Conservation (phyloP, 306 rosid species). For the Cucurbita ficifolia region DNA sequence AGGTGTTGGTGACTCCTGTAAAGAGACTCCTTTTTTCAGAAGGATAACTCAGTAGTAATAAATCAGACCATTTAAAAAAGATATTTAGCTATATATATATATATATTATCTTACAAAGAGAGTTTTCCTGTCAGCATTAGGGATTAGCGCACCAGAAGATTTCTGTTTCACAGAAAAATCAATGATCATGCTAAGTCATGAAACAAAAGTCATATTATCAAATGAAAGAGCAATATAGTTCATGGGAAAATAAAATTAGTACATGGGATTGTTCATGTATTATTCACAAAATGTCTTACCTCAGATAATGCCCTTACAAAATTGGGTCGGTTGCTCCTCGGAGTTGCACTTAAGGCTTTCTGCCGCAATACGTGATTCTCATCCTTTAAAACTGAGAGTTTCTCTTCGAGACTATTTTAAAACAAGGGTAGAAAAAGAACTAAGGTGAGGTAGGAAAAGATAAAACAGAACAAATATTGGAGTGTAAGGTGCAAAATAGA, state of each 20-base stretch:
- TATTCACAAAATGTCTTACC: constrained; percentile 26
- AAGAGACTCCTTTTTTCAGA: background rate
- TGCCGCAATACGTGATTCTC: constrained; percentile 83
- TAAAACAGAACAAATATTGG: background rate
- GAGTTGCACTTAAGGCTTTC: constrained; percentile 52
- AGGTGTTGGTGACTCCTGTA: constrained; percentile 92
- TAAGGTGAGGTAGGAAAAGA: background rate
- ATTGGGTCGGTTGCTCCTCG: constrained; percentile 49
- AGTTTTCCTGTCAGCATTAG: constrained; percentile 46
- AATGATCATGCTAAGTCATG: background rate
- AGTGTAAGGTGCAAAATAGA: background rate
- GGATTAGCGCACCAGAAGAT: constrained; percentile 36
- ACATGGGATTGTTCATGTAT: background rate
- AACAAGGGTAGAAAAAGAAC: constrained; percentile 1
- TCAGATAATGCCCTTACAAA: constrained; percentile 49
- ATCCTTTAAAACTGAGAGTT: constrained; percentile 47
- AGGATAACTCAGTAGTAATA: background rate
- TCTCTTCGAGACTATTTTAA: constrained; percentile 56
- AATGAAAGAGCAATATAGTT: background rate
- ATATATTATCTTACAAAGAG: constrained; percentile 38
- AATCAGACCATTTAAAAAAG: background rate
- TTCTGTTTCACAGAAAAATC: constrained; percentile 31
- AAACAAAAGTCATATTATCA: background rate
- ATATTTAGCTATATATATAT: background rate
- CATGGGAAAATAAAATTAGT: background rate